phyloP scores from a whole-genome alignment of 163 green algal genomes.

The Scenedesmus sp. region DNA sequence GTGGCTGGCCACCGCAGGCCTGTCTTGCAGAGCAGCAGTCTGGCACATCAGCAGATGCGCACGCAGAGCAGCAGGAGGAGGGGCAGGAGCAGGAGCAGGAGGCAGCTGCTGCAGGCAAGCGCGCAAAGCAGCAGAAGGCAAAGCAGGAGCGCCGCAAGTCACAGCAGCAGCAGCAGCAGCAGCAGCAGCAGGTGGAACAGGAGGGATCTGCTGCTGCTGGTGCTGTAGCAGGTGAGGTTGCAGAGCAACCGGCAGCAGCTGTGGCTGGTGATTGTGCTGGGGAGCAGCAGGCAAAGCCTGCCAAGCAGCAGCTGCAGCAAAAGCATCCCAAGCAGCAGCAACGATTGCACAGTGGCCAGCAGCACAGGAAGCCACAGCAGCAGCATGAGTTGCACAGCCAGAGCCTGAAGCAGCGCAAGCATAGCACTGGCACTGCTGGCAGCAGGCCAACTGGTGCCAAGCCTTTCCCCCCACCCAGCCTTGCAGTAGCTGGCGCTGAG shows the following conservation, averaged over 20 bases:
- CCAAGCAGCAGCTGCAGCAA: constrained; percentile 20
- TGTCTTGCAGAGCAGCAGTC: background rate
- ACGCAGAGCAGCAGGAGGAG: background rate
- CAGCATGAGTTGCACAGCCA: background rate
- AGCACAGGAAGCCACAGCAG: constrained; percentile 14
- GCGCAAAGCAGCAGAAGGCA: background rate
- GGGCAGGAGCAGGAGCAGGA: background rate
- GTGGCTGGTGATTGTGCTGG: background rate
- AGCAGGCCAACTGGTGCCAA: background rate
- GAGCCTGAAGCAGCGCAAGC: background rate
- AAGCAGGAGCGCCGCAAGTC: background rate
- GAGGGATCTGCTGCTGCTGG: no score
- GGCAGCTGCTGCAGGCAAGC: background rate
- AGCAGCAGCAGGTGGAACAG: background rate
- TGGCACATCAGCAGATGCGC: background rate
- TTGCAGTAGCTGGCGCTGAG: background rate
- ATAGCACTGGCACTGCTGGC: background rate
- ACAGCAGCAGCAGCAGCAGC: constrained; percentile 7
- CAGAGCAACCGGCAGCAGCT: background rate
- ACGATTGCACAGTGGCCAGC: background rate
- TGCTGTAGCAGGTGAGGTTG: background rate
- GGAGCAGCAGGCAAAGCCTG: background rate
- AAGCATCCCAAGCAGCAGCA: background rate
- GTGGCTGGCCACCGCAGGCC: background rate
- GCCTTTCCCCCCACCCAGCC: background rate